Percentiles rank a stretch among this genome's conserved stretches.
These are phyloP conservation scores for Lichtheimia ramosa DNA, from an alignment of 371 early-diverging fungal genomes.

Conservation along the genomic window DNA sequence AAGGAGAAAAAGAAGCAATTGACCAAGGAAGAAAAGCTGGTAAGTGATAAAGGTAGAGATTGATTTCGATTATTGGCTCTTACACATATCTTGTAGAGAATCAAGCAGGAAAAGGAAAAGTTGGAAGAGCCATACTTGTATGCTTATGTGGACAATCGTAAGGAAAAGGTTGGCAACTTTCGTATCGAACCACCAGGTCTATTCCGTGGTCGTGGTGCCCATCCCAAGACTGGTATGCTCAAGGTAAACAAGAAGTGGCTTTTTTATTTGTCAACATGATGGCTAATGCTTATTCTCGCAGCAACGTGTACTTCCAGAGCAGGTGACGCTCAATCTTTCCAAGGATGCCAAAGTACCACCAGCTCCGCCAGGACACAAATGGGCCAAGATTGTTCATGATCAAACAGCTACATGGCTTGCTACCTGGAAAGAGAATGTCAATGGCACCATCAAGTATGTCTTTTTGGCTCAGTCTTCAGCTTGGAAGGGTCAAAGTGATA, in stretches of 20 bases:
- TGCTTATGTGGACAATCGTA: constrained; percentile 85
- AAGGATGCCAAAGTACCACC: constrained; percentile 76
- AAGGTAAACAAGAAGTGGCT: constrained; percentile 58
- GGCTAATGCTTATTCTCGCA: constrained; percentile 14
- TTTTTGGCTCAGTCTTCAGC: constrained; percentile 90
- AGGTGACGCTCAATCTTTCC: constrained; percentile 92
- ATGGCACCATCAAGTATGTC: constrained; percentile 89
- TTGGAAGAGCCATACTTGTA: constrained; percentile 78
- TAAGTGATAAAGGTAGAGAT: constrained; percentile 14
- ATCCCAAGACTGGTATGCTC: constrained; percentile 92
- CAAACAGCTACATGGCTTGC: constrained; percentile 96
- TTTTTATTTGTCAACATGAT: too few relatives aligned
- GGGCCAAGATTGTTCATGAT: constrained; percentile 89
- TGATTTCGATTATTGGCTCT: background rate
- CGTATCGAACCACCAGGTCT: constrained; percentile 95
- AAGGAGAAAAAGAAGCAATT: constrained; percentile 80
- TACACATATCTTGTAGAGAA: constrained; percentile 23
- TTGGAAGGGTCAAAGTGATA: constrained; percentile 94
- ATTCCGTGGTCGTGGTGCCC: constrained; percentile 96
- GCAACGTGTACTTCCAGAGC: constrained; percentile 87
- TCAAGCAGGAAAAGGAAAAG: constrained; percentile 73
- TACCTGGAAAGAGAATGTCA: constrained; percentile 97
- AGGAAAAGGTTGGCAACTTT: constrained; percentile 97
- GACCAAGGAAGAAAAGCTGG: constrained; percentile 91
- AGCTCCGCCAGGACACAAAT: constrained; percentile 87